These are phyloP conservation scores for Anacardium occidentale DNA, from an alignment of 345 rosid genomes.

Conservation along the genomic window DNA sequence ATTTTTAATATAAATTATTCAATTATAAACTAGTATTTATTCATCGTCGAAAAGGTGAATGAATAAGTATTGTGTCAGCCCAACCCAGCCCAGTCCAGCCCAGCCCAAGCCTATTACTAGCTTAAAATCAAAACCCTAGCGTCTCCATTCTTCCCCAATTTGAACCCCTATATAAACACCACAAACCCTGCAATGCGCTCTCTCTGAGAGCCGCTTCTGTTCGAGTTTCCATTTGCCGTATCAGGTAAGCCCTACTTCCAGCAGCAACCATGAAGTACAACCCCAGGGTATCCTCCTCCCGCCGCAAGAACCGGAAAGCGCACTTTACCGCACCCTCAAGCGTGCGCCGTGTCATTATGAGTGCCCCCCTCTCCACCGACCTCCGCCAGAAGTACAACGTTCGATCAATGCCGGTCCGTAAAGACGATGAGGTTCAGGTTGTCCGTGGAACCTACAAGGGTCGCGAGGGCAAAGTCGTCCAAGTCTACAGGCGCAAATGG, in stretches of 20 bases:
- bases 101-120: not conserved
- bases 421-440: constrained; percentile 81
- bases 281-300: constrained; percentile 65
- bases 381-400: constrained; percentile 80
- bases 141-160: no score
- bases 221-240: not conserved
- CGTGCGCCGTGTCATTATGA: constrained; percentile 71
- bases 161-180: not conserved
- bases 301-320: constrained; percentile 81
- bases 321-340: constrained; percentile 74
- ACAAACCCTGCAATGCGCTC: not conserved
- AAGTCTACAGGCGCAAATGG: constrained; percentile 78
- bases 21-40: no score
- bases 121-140: constrained; percentile 18
- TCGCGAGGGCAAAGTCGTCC: constrained; percentile 77
- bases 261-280: constrained; percentile 59
- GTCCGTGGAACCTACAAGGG: constrained; percentile 84
- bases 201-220: no score
- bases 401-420: constrained; percentile 75
- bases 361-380: constrained; percentile 64
- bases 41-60: no score
- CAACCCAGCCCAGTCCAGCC: no score
- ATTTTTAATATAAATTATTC: no score
- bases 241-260: not conserved
- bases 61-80: no score